Base-by-base conservation (phyloP, 345 rosid species). In the Citrus inodora region DNA sequence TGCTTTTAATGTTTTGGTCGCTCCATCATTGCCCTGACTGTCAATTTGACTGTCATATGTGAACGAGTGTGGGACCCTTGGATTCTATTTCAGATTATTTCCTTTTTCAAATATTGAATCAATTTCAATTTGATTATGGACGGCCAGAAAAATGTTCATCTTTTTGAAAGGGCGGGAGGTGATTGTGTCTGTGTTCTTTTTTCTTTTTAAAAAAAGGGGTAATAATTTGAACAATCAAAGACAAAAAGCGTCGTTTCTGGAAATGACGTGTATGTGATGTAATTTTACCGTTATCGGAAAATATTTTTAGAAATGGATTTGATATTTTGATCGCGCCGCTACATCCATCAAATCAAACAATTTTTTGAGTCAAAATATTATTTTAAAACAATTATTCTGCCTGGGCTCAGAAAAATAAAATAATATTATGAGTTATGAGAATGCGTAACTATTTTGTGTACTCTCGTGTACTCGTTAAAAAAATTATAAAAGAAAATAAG, bases 1-100 rank as follows among this genome's bases (percentile, higher is more conserved):
- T n/a, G 71, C 79, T 64, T 76, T 76, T 76, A n/a, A 76, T 51
- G 71, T 65, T 51, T 53, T 51, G 51, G 65, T 8, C 64, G 14
- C 51, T 64, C n/a, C 78, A 48, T 65, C 62, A 65, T 46, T 42
- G 62, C 71, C 48, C 66, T 53, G 72, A 66, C 79, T 33, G 24
- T 33, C 2, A 64, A 75, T 75, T 75, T 64, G 78, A 65, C 71
- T 30, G 38, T 6, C 8, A 22, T 40, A 13, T 27, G 2, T 40
- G 40, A 40, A 25, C 11, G 61, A 11, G 62, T 6, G 33, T 75
- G 71, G 33, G 71, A 33, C 71, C 64, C 24, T 46, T n/a, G 9
- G 3, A 2, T 21, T 61, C 5, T 10, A 30, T 71, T 10, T 9
- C n/a, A 7, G 13, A 16, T 17, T 4, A 1, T 19, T 1, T 5